These are phyloP conservation scores for Ganoderma leucocontextum DNA, from an alignment of 1,284 basidiomycete species.

Conservation along the genomic window DNA sequence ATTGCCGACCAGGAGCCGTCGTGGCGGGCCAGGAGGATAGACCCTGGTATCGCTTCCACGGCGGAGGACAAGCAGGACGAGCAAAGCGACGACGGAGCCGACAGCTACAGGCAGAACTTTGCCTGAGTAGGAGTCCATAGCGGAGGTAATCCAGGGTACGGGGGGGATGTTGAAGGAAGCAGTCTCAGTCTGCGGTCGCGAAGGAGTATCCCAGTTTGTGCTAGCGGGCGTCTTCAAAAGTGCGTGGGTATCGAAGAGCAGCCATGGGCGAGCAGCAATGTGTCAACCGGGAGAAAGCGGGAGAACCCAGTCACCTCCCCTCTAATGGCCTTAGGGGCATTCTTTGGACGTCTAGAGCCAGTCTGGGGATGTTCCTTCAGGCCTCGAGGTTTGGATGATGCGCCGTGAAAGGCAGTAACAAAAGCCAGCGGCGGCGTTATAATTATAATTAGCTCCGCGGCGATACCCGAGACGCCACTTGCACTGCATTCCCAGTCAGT, in stretches of 20 bases:
- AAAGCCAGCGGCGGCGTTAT: no score
- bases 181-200: not conserved
- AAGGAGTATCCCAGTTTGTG: not conserved
- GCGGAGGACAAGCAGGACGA: not conserved
- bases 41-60: not conserved
- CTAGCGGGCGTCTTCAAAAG: not conserved
- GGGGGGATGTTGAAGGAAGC: not conserved
- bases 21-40: slow-evolving; percentile 12
- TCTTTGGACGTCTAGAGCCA: no score
- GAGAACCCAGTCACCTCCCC: no score
- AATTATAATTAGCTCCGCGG: no score
- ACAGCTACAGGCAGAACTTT: not conserved
- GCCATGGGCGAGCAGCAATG: not conserved
- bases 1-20: slow-evolving; percentile 18
- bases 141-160: not conserved
- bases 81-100: not conserved
- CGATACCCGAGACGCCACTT: no score
- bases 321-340: no score
- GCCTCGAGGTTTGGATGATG: no score
- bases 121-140: not conserved
- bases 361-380: no score
- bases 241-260: not conserved
- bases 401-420: no score
- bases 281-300: not conserved
- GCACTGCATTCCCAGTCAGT: no score